Evolutionary conservation across 176 grass and related monocot species (phyloP).

Genomic region (Coix lacrymajobi): DNA sequence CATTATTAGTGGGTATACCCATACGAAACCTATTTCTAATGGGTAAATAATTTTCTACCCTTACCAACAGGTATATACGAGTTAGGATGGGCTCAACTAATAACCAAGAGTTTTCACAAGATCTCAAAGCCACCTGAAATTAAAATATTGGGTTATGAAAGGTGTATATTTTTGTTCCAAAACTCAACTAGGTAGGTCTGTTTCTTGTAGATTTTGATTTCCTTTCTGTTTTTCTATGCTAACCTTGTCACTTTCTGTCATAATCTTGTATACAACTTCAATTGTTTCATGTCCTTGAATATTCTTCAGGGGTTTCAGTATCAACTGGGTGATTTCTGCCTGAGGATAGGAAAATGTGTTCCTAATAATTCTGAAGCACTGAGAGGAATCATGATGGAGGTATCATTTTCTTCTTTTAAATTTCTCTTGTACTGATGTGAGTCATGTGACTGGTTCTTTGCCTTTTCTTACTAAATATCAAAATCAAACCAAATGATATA

Average conservation of each 20-base stretch:
- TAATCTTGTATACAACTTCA: neutral
- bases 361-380: conserved; percentile 60
- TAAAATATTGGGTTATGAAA: neutral
- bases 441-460: neutral
- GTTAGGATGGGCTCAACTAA: neutral
- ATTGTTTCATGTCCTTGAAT: conserved; percentile 4
- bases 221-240: neutral
- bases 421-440: neutral
- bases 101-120: neutral
- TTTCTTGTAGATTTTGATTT: neutral
- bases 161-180: neutral
- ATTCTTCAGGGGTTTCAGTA: conserved; percentile 72
- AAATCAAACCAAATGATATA: neutral
- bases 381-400: conserved; percentile 96
- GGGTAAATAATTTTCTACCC: neutral
- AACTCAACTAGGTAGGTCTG: neutral
- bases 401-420: neutral
- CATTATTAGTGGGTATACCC: neutral
- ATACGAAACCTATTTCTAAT: neutral
- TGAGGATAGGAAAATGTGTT: conserved; percentile 92
- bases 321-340: conserved; percentile 76
- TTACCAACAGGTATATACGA: neutral
- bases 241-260: neutral
- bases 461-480: neutral
- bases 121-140: neutral